phyloP scores from a whole-genome alignment of 2,329 filamentous ascomycete genomes.

The Colletotrichum endophyticum region DNA sequence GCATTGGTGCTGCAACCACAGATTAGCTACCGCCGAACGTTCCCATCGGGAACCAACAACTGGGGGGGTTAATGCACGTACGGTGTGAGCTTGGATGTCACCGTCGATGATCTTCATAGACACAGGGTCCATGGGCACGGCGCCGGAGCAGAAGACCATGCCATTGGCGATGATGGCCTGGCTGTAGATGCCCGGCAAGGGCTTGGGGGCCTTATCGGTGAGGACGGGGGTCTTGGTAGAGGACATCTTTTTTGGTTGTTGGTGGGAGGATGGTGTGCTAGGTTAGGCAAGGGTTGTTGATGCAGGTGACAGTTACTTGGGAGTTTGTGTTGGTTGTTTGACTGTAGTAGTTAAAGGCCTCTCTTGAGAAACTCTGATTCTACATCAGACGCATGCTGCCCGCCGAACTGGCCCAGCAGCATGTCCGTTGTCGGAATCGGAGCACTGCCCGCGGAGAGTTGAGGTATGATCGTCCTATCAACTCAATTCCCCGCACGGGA shows the following conservation, averaged over 20 bases:
- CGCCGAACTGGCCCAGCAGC: background rate
- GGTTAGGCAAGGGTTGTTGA: background rate
- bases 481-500: background rate
- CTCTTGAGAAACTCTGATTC: background rate
- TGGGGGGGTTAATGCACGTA: constrained; percentile 24
- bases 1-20: constrained; percentile 55
- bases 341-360: background rate
- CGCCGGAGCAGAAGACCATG: constrained; percentile 74
- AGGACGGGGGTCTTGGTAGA: constrained; percentile 38
- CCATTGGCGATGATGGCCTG: constrained; percentile 71
- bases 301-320: background rate
- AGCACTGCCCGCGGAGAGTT: background rate
- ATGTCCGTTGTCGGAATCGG: background rate
- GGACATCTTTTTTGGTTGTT: background rate
- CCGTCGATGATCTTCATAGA: constrained; percentile 65
- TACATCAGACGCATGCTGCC: background rate
- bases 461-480: background rate
- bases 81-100: constrained; percentile 69
- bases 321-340: background rate
- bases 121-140: constrained; percentile 68
- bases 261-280: background rate
- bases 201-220: constrained; percentile 45
- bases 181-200: constrained; percentile 43
- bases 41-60: too few relatives aligned
- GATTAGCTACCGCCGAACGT: background rate